phyloP scores from a whole-genome alignment of 2,329 filamentous ascomycete species.

The Cladosporium austrohemisphaericum region DNA sequence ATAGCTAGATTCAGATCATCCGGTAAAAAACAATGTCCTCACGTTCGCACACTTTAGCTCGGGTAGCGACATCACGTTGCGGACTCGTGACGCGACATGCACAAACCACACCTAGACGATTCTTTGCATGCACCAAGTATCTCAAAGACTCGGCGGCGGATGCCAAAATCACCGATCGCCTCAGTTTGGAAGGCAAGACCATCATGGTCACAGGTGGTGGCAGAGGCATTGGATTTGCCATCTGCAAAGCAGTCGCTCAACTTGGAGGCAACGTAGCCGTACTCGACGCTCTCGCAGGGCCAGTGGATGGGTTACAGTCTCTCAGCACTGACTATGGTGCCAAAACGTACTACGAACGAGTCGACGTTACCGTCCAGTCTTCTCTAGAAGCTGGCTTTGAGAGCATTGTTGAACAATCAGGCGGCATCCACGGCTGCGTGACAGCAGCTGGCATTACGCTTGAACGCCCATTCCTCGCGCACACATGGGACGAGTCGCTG shows the following conservation, averaged over 20 bases:
- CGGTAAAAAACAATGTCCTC: background rate
- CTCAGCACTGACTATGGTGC: slow-evolving; percentile 58
- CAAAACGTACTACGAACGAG: slow-evolving; percentile 39
- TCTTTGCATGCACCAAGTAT: background rate
- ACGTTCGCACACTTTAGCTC: background rate
- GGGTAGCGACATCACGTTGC: background rate
- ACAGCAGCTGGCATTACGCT: slow-evolving; percentile 31
- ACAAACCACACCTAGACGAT: background rate
- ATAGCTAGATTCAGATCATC: too few species aligned
- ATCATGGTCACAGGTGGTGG: slow-evolving; percentile 15
- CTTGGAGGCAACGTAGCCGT: slow-evolving; percentile 52
- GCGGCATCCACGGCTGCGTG: slow-evolving; percentile 27
- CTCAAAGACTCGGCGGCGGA: background rate
- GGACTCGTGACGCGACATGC: background rate
- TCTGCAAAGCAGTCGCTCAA: slow-evolving; percentile 28
- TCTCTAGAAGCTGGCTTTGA: slow-evolving; percentile 25
- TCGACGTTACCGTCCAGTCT: slow-evolving; percentile 38
- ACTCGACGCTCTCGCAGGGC: slow-evolving; percentile 53
- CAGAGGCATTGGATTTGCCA: slow-evolving; percentile 22
- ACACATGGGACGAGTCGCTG: slow-evolving; percentile 29
- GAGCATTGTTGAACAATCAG: slow-evolving; percentile 23
- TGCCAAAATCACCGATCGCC: slow-evolving; percentile 12
- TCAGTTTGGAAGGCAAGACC: slow-evolving; percentile 14
- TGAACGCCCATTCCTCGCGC: slow-evolving; percentile 29
- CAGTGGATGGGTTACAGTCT: slow-evolving; percentile 25